phyloP scores from a whole-genome alignment of 2,329 filamentous ascomycete genomes.

The Graphium sp. region DNA sequence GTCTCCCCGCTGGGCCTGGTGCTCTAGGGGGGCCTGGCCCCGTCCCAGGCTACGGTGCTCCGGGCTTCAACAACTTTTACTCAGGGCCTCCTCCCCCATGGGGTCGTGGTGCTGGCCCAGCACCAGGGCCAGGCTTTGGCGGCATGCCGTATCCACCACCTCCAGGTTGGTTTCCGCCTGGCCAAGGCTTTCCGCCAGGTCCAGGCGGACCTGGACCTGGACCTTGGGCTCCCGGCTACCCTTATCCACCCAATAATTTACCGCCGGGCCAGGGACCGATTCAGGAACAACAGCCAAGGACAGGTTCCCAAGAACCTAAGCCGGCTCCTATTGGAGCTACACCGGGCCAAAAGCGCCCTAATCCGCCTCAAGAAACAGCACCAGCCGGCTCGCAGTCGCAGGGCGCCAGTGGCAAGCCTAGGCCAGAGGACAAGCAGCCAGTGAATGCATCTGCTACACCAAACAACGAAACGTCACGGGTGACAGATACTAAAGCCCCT shows the following conservation, averaged over 20 bases:
- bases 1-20: too few relatives aligned
- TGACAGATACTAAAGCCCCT: too few relatives aligned
- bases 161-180: conserved; percentile 63
- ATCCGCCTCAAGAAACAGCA: conserved; percentile 26
- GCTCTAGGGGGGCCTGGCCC: not conserved
- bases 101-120: conserved; percentile 42
- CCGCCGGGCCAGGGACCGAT: not conserved
- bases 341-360: conserved; percentile 27
- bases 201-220: conserved; percentile 40
- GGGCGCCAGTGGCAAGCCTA: conserved; percentile 2
- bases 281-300: conserved; percentile 2
- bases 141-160: conserved; percentile 62
- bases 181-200: conserved; percentile 55
- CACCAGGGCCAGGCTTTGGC: conserved; percentile 41
- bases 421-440: conserved; percentile 19
- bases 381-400: conserved; percentile 5
- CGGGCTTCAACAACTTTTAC: conserved; percentile 18
- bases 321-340: conserved; percentile 34
- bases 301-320: conserved; percentile 26
- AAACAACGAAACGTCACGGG: too few relatives aligned
- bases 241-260: conserved; percentile 33
- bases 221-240: conserved; percentile 33
- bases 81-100: conserved; percentile 37
- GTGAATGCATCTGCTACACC: conserved; percentile 12
- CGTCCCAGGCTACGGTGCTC: conserved; percentile 2